Conservation (phyloP, 2,329 filamentous ascomycete genomes). For the Exophiala spinifera region DNA sequence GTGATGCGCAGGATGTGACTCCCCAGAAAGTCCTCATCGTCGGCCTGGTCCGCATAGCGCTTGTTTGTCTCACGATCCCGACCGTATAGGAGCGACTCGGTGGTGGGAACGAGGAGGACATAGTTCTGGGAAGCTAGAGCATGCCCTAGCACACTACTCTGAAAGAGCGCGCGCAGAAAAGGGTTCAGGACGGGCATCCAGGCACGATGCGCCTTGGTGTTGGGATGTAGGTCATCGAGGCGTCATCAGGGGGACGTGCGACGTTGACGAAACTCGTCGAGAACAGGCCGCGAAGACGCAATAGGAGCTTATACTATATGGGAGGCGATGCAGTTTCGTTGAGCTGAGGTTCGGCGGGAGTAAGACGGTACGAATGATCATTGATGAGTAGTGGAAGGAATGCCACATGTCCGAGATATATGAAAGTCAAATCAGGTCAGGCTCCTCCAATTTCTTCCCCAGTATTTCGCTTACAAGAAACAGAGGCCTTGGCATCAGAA, state of each 20-base stretch:
- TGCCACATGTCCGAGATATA: background rate
- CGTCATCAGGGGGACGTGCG: conserved; percentile 12
- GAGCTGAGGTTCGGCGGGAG: background rate
- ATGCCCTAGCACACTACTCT: conserved; percentile 86
- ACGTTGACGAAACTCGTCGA: background rate
- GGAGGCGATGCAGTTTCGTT: background rate
- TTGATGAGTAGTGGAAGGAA: too few species aligned
- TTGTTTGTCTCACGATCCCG: conserved; percentile 83
- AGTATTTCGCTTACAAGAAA: background rate
- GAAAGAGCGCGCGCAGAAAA: conserved; percentile 97
- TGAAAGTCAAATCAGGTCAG: background rate
- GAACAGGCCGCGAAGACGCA: background rate
- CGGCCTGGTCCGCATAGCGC: conserved; percentile 73
- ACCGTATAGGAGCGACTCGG: conserved; percentile 82
- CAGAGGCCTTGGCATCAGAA: too few species aligned
- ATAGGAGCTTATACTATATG: background rate
- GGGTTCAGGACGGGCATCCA: conserved; percentile 99
- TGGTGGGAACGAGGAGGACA: conserved; percentile 88
- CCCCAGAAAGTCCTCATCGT: conserved; percentile 88
- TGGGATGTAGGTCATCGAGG: conserved; percentile 20
- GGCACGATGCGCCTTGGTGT: conserved; percentile 32
- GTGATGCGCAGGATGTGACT: conserved; percentile 94
- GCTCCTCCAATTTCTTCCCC: background rate
- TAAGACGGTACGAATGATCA: background rate
- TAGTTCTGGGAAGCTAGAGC: conserved; percentile 89